Base-by-base conservation (phyloP, 495 filamentous ascomycete species). In the Tuber brumale region DNA sequence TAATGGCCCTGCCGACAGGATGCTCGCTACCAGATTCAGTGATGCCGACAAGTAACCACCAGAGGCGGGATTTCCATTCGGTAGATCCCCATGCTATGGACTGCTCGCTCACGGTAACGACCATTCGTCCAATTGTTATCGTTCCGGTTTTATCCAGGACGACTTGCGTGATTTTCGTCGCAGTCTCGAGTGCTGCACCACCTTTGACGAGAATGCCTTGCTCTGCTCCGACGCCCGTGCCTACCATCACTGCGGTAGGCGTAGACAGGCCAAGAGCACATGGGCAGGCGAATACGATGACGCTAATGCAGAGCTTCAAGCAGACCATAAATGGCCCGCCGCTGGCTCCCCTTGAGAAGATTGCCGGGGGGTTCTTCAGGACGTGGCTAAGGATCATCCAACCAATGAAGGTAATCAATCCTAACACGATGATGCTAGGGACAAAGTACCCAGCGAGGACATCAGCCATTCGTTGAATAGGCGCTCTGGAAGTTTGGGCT, bases 121-220 rank as follows among this genome's bases (percentile, higher is more conserved):
- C 94, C 95, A 99, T 98, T 83, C 92, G 94, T 0, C 95, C 95
- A 74, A 94, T 90, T 0, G 95, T 99, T 79, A 99, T 86, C 2
- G 95, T 99, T 42, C 95, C 95, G 6, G 95, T 99, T 87, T 99
- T 99, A 85, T 99, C 95, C n/a, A 98, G 90, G n/a, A 99, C 94
- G 66, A 98, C 89, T 75, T 97, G 92, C 23, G 90, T 95, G 81
- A 99, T 88, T 81, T 93, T 95, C 5, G 95, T 99, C 0, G 94
- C 92, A 3, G 90, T 94, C 84, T 99, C 95, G 21, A 99, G 86
- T 42, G 94, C 93, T 57, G 93, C 94, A 42, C 95, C 95, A 72
- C 96, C 94, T 83, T 99, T 99, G 83, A 98, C 92, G 2, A 99
- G 87, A 81, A 99, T 99, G 12, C 95, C 95, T 80, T 97, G 91